Evolutionary conservation across 1,139 yeast species (phyloP), one percentile per base, ranked within the genome.

Genomic region (Saccharomyces hybrid): DNA sequence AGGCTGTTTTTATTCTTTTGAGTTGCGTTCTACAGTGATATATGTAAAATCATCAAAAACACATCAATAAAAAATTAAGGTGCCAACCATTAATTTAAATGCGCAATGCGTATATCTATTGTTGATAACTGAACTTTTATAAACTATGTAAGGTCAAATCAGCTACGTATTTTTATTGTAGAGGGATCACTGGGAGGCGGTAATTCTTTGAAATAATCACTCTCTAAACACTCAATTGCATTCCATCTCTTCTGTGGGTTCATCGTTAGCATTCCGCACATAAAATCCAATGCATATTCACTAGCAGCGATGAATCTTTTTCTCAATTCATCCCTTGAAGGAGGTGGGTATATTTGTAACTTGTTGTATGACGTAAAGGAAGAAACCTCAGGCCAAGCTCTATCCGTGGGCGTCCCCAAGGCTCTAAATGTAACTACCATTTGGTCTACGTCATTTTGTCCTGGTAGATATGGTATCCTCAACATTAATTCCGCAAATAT

Each of bases 401-500:
- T 84, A 62, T 91, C 96, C 0, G 96, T 88, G 2, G 99, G 99
- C 0, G 99, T 90, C 0, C 99, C 99, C 59, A 91, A 73, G 0
- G 99, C 99, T 63, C 90, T 81, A 67, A 93, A 91, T 0, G 98
- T 93, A 9, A 90, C 87, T 55, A 86, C 95, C 46, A 91, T 73
- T 68, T 93, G 99, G 64, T 91, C 96, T 1, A 83, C 72, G 69
- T 93, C 99, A 61, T 88, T 93, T 60, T 81, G 82, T 1, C 98
- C 99, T 0, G 99, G 96, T 51, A 95, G 73, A 67, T 93, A 93
- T 1, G 99, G 99, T 1, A 89, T 88, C 65, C 99, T 77, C 61
- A 93, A 75, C 97, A 93, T 90, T 62, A 93, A 74, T 65, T 93
- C 99, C 0, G 98, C 98, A 74, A 90, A 91, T n/a, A 93, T 91